Conservation (phyloP, 192 early-diverging fungal genomes). For the Thoreauomyces humboldtii region DNA sequence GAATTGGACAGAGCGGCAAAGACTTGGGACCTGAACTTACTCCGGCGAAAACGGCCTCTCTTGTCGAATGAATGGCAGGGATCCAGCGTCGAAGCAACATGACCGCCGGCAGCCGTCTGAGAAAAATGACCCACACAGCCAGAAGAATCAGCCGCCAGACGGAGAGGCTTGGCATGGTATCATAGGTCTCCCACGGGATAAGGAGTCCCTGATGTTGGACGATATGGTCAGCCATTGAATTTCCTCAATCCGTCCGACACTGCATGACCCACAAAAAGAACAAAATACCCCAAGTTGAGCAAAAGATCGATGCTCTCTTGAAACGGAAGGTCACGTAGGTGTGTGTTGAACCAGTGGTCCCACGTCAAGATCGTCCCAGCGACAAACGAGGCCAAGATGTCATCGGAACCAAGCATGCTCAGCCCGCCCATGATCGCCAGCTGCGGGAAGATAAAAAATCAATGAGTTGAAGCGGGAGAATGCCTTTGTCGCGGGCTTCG, state of each 20-base stretch:
- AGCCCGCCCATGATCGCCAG: conserved; percentile 7
- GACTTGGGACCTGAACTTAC: conserved; percentile 8
- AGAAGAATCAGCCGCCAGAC: conserved; percentile 46
- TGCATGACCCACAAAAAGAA: conserved; percentile 48
- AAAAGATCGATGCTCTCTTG: conserved; percentile 89
- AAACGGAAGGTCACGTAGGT: conserved; percentile 74
- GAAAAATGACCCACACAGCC: conserved; percentile 60
- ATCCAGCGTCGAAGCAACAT: conserved; percentile 25
- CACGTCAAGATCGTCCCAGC: conserved; percentile 69
- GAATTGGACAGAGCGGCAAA: background rate
- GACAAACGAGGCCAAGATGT: conserved; percentile 74
- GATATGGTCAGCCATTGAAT: no score
- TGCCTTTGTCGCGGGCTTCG: conserved; percentile 53
- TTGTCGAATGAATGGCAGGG: conserved; percentile 40
- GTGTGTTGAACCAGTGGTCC: conserved; percentile 84
- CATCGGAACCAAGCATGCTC: conserved; percentile 39
- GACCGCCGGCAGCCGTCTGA: conserved; percentile 73
- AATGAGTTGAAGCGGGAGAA: conserved; percentile 17
- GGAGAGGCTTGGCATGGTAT: background rate
- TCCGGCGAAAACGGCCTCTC: conserved; percentile 77
- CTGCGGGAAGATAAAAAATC: background rate
- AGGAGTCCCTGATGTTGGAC: conserved; percentile 14
- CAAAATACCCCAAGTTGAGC: conserved; percentile 82
- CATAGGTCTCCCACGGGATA: conserved; percentile 19
- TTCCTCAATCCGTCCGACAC: no score